phyloP scores from a whole-genome alignment of 2,329 filamentous ascomycete species.

The Trichoderma sp. region DNA sequence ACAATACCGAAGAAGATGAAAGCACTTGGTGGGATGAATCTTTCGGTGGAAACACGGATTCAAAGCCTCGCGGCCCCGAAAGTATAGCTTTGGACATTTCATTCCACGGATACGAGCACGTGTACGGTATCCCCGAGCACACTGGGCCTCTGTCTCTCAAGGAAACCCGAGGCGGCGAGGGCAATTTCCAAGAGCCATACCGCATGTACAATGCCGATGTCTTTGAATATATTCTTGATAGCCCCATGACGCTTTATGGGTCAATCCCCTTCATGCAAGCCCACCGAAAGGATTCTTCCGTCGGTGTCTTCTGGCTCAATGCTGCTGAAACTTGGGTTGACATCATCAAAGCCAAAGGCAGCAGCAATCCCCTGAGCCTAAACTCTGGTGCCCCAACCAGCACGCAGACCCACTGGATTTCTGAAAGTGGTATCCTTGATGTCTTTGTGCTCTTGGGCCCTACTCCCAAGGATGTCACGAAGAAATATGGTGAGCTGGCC shows the following conservation, averaged over 20 bases:
- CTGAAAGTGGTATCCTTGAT: constrained; percentile 85
- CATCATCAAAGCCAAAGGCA: constrained; percentile 76
- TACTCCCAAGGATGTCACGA: constrained; percentile 77
- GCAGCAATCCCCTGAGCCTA: constrained; percentile 75
- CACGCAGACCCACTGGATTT: constrained; percentile 96
- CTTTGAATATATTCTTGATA: constrained; percentile 96
- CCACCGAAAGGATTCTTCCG: constrained; percentile 88
- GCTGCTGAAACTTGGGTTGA: constrained; percentile 97
- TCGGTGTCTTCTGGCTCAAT: constrained; percentile 97
- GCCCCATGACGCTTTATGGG: constrained; percentile 98
- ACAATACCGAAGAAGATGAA: constrained; percentile 62
- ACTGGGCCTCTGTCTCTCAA: constrained; percentile 84
- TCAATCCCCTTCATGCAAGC: constrained; percentile 97
- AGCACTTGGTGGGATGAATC: constrained; percentile 97
- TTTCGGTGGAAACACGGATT: constrained; percentile 93
- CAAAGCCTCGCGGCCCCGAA: constrained; percentile 92
- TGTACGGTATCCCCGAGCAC: constrained; percentile 94
- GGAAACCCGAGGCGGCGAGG: constrained; percentile 84
- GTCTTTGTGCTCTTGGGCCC: constrained; percentile 94
- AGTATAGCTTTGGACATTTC: constrained; percentile 88
- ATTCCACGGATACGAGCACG: constrained; percentile 88
- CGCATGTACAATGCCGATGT: constrained; percentile 95
- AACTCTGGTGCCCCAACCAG: constrained; percentile 68
- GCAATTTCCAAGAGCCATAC: constrained; percentile 86
- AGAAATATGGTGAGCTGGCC: constrained; percentile 84